Conservation (phyloP, 176 grass and related monocot species). For the Aegilops bicornis region DNA sequence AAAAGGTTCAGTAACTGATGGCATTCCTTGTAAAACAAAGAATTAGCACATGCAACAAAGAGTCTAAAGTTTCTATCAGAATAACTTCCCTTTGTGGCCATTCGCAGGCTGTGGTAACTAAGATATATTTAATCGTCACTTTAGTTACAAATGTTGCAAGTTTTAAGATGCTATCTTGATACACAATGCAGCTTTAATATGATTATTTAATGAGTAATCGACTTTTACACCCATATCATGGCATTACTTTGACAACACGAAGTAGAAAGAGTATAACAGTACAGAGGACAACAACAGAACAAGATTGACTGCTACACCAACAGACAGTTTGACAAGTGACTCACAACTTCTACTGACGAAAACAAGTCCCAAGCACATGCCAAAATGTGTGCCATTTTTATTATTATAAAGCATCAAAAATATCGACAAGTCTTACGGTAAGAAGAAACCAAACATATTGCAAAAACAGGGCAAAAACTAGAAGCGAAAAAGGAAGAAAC, state of each 20-base stretch:
- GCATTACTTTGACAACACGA: not conserved
- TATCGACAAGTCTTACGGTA: not conserved
- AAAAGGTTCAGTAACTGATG: not conserved
- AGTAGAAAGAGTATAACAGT: not conserved
- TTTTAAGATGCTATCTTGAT: not conserved
- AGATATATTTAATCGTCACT: not conserved
- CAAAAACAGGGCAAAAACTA: not conserved
- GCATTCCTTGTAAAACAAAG: not conserved
- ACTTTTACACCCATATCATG: not conserved
- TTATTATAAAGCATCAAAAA: not conserved
- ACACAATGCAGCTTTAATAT: not conserved
- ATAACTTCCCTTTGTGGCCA: not conserved
- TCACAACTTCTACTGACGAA: not conserved
- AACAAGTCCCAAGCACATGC: not conserved
- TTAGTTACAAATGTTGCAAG: not conserved
- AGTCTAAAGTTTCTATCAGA: not conserved
- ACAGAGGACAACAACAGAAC: not conserved
- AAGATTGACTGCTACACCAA: not conserved
- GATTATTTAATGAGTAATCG: not conserved
- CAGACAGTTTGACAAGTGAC: not conserved
- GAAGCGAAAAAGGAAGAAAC: not conserved
- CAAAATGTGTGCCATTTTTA: not conserved
- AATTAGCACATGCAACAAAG: not conserved
- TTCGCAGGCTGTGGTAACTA: not conserved
- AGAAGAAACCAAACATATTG: not conserved